phyloP scores from a whole-genome alignment of 305 asterid species.

The Fraxinus velutina region DNA sequence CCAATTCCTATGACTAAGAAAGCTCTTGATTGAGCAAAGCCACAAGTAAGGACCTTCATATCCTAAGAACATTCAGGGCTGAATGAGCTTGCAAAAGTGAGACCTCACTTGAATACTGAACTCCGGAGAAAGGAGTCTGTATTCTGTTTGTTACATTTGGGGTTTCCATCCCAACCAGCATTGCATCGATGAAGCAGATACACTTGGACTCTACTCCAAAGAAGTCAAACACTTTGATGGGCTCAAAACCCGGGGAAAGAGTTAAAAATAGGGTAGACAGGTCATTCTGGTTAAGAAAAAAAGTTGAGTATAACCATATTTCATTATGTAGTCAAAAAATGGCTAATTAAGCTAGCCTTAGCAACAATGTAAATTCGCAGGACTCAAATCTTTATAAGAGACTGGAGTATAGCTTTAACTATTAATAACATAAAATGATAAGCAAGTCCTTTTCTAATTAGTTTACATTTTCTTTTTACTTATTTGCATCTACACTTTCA shows the following conservation, averaged over 20 bases:
- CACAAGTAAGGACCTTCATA: not conserved
- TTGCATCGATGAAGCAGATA: not conserved
- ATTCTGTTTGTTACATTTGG: not conserved
- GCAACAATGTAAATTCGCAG: not conserved
- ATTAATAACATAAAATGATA: not conserved
- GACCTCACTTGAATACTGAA: not conserved
- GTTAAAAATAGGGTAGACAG: not conserved
- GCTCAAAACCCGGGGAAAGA: not conserved
- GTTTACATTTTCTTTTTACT: not conserved
- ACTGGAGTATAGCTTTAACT: not conserved
- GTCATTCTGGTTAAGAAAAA: not conserved
- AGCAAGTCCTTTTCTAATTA: not conserved
- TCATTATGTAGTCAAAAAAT: not conserved
- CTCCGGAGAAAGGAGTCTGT: not conserved
- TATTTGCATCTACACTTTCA: not conserved
- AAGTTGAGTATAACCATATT: not conserved
- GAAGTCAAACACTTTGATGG: not conserved
- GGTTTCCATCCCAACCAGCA: not conserved
- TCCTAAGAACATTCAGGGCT: not conserved
- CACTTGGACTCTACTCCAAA: not conserved
- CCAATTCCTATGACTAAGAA: not conserved
- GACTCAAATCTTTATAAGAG: not conserved
- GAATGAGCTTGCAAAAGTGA: not conserved
- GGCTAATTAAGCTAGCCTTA: not conserved
- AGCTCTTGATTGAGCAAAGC: not conserved